Evolutionary conservation across 2,329 filamentous ascomycete species (phyloP), one percentile per base, ranked within the genome.

Genomic region (Aspergillus spinulosporus): DNA sequence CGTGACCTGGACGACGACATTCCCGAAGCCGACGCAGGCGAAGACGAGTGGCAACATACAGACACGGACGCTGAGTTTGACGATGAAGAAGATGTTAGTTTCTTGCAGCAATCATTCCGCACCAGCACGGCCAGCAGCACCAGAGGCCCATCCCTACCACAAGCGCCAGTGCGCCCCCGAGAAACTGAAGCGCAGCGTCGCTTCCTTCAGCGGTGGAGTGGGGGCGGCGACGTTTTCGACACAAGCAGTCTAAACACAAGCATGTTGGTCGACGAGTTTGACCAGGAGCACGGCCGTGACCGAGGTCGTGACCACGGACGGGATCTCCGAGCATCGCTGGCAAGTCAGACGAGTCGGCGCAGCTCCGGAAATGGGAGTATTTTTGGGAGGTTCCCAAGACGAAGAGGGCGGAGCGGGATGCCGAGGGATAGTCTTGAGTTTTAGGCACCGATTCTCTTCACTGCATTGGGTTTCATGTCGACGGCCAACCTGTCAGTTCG

Each of bases 1-100:
- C 84, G 81, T n/a, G 82, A 91, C 67, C 77, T 90, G 40, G 88
- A 91, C 68, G 86, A 85, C 48, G 86, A 88, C 57, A 83, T 90
- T 36, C 87, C 87, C 15, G 86, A 88, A 56, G 70, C 69, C 14
- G 54, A 52, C 26, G 71, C 68, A 65, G 83, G 79, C 21, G 79
- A 75, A 26, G 79, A 75, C 28, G 83, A 84, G 63, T 91, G 90
- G 75, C 88, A 92, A 76, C 88, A 91, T 68, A 91, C 88, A 7
- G 88, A 91, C 72, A 88, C 87, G 2, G 88, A 90, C 62, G 87
- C 80, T 6, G 85, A 86, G 51, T 82, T 79, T 59, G 76, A 76
- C 48, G 75, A 76, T 7, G 72, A 77, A 6, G 71, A 74, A 21
- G 21, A 21, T 21, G 66, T 68, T 15, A 64, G 62, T 48, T 60